Evolutionary conservation across 192 early-diverging fungal species (phyloP).

Genomic region (Tieghemiomyces parasiticus): DNA sequence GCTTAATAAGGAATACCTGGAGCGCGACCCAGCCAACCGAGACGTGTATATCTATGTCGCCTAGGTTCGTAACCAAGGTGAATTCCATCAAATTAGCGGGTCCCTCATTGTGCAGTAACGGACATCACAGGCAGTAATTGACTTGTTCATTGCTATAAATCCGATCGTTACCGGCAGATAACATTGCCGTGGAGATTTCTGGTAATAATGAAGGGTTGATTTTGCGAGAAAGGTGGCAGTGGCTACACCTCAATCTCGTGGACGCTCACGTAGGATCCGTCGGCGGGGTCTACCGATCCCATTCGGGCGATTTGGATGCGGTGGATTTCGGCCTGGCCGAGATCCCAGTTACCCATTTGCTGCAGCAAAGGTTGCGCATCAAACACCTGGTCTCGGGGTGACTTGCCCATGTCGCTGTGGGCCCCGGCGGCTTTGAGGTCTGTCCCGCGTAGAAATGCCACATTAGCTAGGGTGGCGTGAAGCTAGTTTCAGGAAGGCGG

Average conservation of each 20-base stretch:
- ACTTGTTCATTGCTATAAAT: too few species aligned
- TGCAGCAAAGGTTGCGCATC: not conserved
- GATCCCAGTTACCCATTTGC: not conserved
- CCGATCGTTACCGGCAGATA: too few species aligned
- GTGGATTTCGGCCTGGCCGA: not conserved
- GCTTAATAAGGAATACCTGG: slow-evolving; percentile 84
- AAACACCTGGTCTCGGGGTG: not conserved
- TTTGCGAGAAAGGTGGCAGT: too few species aligned
- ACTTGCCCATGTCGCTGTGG: not conserved
- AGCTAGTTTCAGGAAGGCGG: too few species aligned
- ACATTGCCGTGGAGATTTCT: too few species aligned
- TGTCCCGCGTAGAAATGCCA: not conserved
- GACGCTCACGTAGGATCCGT: slow-evolving; percentile 1
- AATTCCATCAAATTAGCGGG: too few species aligned
- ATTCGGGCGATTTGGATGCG: not conserved
- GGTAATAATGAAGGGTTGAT: too few species aligned
- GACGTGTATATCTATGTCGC: slow-evolving; percentile 80
- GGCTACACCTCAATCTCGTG: not conserved
- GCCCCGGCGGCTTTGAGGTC: not conserved
- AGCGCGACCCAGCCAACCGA: slow-evolving; percentile 64
- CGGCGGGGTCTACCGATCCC: not conserved
- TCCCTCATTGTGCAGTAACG: too few species aligned
- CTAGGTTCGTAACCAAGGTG: too few species aligned
- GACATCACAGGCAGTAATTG: too few species aligned
- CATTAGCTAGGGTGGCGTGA: slow-evolving; percentile 1